Conservation (phyloP, 1,284 basidiomycete species). For the Apiotrichum gamsii region DNA sequence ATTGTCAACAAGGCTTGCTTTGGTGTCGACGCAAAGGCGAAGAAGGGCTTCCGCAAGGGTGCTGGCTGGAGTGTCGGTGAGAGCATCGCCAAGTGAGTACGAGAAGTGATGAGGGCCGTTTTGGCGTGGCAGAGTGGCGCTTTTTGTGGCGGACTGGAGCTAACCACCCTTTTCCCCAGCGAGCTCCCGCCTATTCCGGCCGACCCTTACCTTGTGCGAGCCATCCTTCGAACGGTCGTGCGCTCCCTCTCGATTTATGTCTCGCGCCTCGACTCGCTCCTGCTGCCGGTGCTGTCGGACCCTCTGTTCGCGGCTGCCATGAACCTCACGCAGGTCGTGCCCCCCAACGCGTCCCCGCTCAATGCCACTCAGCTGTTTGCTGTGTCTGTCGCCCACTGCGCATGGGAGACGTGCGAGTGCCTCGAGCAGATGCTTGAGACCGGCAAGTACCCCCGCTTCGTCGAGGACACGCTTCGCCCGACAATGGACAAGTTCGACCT, state of each 20-base stretch:
- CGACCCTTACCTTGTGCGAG: conserved; percentile 47
- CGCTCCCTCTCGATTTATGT: conserved; percentile 46
- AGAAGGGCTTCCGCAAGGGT: conserved; percentile 44
- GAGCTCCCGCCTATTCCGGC: conserved; percentile 39
- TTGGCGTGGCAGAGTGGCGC: too few relatives aligned
- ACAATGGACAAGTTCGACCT: conserved; percentile 55
- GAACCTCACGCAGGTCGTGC: conserved; percentile 29
- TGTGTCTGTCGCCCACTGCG: conserved; percentile 45
- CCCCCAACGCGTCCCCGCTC: conserved; percentile 29
- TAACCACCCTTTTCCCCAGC: conserved; percentile 19
- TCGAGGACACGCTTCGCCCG: conserved; percentile 55
- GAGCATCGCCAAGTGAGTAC: conserved; percentile 41
- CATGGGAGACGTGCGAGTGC: conserved; percentile 48
- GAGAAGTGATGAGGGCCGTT: background rate
- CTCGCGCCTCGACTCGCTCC: conserved; percentile 45
- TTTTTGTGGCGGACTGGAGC: background rate
- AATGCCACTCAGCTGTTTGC: conserved; percentile 45
- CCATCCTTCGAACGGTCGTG: conserved; percentile 43
- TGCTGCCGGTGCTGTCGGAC: conserved; percentile 46
- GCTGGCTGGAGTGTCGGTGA: conserved; percentile 43
- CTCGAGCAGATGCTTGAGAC: conserved; percentile 45
- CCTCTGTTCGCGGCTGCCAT: conserved; percentile 36
- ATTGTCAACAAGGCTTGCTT: conserved; percentile 44
- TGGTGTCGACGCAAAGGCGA: conserved; percentile 44
- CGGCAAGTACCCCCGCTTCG: conserved; percentile 44